Percentiles rank a stretch among this genome's conserved stretches.
phyloP scores from a whole-genome alignment of 1,139 yeast genomes.

The Hemisphaericaspora subhashii region DNA sequence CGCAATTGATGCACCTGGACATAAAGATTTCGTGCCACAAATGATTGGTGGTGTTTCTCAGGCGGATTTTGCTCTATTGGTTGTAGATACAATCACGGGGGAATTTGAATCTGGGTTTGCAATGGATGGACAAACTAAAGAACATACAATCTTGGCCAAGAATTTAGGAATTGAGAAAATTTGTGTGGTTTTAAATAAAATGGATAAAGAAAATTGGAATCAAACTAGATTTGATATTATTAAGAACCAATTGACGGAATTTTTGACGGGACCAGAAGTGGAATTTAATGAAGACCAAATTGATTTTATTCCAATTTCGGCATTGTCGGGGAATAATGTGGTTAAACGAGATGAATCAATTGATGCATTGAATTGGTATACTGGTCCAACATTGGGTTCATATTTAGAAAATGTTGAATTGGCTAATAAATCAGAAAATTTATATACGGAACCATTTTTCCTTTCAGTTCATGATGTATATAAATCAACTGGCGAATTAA shows the following conservation, averaged over 20 bases:
- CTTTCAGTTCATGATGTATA: constrained; percentile 52
- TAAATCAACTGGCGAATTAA: constrained; percentile 35
- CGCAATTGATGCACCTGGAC: constrained; percentile 90
- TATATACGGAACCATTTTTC: constrained; percentile 41
- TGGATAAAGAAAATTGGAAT: constrained; percentile 78
- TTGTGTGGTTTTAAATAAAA: constrained; percentile 81
- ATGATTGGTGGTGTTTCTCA: constrained; percentile 56
- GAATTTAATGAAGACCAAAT: constrained; percentile 57
- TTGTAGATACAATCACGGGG: constrained; percentile 75
- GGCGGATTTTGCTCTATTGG: constrained; percentile 71
- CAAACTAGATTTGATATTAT: constrained; percentile 65
- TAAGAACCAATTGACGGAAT: constrained; percentile 54
- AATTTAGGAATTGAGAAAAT: constrained; percentile 77
- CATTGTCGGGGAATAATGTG: constrained; percentile 81
- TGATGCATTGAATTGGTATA: constrained; percentile 55
- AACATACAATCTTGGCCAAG: constrained; percentile 82
- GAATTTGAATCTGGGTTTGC: constrained; percentile 91
- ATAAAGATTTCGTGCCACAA: constrained; percentile 51
- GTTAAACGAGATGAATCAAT: constrained; percentile 39
- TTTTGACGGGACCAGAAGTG: constrained; percentile 54
- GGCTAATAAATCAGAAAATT: constrained; percentile 18
- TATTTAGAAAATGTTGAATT: constrained; percentile 45
- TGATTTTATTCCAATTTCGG: constrained; percentile 80
- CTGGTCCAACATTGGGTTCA: constrained; percentile 63
- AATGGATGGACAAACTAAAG: constrained; percentile 90